Percentiles rank a stretch among this genome's conserved stretches.
phyloP scores from a whole-genome alignment of 257 asterid genomes.

The Solanum tarapatanum region DNA sequence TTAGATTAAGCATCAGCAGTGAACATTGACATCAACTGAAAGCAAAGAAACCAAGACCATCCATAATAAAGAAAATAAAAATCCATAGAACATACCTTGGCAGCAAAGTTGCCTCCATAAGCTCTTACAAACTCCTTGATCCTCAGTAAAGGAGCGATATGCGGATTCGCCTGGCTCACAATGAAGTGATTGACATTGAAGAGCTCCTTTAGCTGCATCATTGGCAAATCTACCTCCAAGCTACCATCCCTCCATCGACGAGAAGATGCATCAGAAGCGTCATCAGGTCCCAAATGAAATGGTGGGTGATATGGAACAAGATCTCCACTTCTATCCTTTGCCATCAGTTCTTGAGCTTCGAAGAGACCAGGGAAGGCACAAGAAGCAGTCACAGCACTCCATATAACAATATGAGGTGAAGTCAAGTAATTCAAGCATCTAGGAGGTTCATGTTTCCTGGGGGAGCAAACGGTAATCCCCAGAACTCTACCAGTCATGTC shows the following conservation, averaged over 20 bases:
- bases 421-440: conserved; percentile 83
- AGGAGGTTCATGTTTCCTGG: conserved; percentile 77
- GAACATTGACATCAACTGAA: neutral
- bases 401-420: conserved; percentile 79
- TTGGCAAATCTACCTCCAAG: conserved; percentile 80
- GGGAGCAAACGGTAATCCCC: conserved; percentile 75
- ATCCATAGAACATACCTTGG: conserved; percentile 36
- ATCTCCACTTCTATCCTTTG: conserved; percentile 69
- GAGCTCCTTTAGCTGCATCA: conserved; percentile 81
- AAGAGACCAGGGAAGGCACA: conserved; percentile 86
- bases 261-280: conserved; percentile 33
- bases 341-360: conserved; percentile 88
- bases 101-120: conserved; percentile 80
- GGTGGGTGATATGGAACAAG: conserved; percentile 86
- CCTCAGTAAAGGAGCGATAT: conserved; percentile 68
- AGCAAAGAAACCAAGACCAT: neutral
- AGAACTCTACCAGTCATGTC: conserved; percentile 74
- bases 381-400: conserved; percentile 90
- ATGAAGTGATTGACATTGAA: conserved; percentile 78
- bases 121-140: conserved; percentile 66
- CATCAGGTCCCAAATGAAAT: conserved; percentile 65
- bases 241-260: conserved; percentile 89
- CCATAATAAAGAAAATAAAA: neutral
- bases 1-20: neutral
- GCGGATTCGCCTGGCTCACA: conserved; percentile 85